phyloP scores from a whole-genome alignment of 106 monocot species.

The Cymbidium sinense region DNA sequence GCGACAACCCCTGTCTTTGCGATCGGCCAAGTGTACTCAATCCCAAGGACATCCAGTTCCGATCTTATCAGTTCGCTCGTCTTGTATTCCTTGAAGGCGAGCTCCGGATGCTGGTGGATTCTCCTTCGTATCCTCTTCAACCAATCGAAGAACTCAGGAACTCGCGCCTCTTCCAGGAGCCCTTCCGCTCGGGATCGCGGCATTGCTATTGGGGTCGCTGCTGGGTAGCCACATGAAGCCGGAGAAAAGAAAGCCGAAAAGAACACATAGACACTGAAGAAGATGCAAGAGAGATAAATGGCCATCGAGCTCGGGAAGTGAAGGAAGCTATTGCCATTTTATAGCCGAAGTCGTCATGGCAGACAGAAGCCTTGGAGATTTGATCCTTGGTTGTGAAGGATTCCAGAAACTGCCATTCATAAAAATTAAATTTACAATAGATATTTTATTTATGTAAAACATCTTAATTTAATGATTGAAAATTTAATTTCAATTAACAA shows the following conservation, averaged over 20 bases:
- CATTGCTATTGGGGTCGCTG: background rate
- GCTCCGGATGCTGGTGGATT: conserved; percentile 75
- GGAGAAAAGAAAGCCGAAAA: background rate
- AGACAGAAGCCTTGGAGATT: too few species aligned
- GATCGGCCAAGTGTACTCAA: conserved; percentile 60
- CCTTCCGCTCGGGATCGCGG: background rate
- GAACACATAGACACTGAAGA: background rate
- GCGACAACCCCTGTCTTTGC: conserved; percentile 75
- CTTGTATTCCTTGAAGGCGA: conserved; percentile 54
- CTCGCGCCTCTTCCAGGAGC: conserved; percentile 18
- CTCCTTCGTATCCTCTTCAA: conserved; percentile 34
- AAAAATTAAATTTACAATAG: too few species aligned
- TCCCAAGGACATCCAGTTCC: conserved; percentile 54
- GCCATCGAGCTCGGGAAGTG: background rate
- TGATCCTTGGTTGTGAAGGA: too few species aligned
- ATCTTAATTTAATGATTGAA: too few species aligned
- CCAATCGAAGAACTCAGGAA: conserved; percentile 48
- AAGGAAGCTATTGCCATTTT: too few species aligned
- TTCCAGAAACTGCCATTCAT: too few species aligned
- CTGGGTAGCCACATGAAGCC: background rate
- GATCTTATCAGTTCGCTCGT: conserved; percentile 56
- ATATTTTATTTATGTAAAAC: too few species aligned
- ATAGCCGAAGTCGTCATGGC: too few species aligned
- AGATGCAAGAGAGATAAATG: background rate
- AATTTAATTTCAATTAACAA: too few species aligned